Conservation (phyloP, 306 rosid genomes). For the Prunus padus region DNA sequence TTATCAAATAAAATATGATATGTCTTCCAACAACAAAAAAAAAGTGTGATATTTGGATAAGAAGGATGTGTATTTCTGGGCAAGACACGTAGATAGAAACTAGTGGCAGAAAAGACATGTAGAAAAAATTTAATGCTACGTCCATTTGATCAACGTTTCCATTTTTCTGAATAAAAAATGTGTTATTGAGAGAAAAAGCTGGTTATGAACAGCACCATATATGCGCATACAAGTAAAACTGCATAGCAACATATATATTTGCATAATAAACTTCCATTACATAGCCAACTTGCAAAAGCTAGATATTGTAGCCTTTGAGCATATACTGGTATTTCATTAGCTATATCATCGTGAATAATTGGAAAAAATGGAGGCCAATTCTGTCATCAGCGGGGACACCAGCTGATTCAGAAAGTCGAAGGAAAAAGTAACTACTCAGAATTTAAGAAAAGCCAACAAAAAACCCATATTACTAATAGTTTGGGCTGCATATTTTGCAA, state of each 20-base stretch:
- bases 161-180: not conserved
- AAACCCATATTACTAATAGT: conserved; percentile 4
- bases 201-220: not conserved
- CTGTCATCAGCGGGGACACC: conserved; percentile 72
- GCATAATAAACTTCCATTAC: conserved; percentile 41
- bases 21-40: not conserved
- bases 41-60: not conserved
- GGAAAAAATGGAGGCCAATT: conserved; percentile 98
- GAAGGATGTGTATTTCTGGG: too few relatives aligned
- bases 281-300: conserved; percentile 99
- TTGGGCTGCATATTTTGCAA: conserved; percentile 36
- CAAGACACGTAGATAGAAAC: not conserved
- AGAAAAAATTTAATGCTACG: not conserved
- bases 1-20: not conserved
- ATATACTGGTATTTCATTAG: conserved; percentile 92
- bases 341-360: conserved; percentile 94
- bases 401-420: conserved; percentile 46
- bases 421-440: conserved; percentile 14
- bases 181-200: not conserved
- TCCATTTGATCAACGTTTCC: not conserved
- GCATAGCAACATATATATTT: not conserved
- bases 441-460: conserved; percentile 1
- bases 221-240: not conserved
- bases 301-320: conserved; percentile 93
- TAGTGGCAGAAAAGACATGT: not conserved